A percentile compares a stretch with the other conserved stretches of the same genome.
phyloP scores from a whole-genome alignment of 495 filamentous ascomycete species.

The Pseudoneurospora amorphoporcata region DNA sequence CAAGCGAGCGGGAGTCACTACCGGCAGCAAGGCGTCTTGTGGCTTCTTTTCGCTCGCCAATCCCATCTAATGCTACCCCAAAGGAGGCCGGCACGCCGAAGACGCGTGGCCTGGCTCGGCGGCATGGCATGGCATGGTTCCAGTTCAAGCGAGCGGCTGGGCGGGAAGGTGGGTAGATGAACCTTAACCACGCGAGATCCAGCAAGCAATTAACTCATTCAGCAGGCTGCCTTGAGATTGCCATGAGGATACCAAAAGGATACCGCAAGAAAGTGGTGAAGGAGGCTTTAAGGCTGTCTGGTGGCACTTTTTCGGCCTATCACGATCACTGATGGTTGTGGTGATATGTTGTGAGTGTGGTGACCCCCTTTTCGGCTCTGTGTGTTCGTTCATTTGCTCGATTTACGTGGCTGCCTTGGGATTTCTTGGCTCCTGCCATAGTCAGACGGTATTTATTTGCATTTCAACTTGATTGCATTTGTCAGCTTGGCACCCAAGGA shows the following conservation, averaged over 20 bases:
- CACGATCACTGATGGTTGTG: neutral
- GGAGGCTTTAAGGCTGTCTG: neutral
- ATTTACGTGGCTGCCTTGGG: neutral
- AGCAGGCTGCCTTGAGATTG: neutral
- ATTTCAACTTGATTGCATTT: neutral
- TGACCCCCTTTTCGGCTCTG: neutral
- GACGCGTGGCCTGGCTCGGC: neutral
- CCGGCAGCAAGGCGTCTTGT: neutral
- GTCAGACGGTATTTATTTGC: neutral
- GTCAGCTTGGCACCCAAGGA: neutral
- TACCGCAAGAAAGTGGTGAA: neutral
- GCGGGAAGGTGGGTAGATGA: neutral
- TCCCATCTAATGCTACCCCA: neutral
- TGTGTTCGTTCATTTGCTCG: neutral
- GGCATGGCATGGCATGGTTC: neutral
- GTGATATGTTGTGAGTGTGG: neutral
- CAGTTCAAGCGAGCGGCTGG: neutral
- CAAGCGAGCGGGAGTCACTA: neutral
- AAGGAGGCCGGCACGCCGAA: neutral
- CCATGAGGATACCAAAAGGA: neutral
- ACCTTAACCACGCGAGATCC: neutral
- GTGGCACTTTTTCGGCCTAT: neutral
- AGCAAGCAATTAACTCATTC: neutral
- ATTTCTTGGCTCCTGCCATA: neutral
- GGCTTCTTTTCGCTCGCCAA: neutral